A percentile compares a stretch with the other conserved stretches of the same genome.
Conservation (phyloP, 179 eudicot species). For the Spinacia oleracea region DNA sequence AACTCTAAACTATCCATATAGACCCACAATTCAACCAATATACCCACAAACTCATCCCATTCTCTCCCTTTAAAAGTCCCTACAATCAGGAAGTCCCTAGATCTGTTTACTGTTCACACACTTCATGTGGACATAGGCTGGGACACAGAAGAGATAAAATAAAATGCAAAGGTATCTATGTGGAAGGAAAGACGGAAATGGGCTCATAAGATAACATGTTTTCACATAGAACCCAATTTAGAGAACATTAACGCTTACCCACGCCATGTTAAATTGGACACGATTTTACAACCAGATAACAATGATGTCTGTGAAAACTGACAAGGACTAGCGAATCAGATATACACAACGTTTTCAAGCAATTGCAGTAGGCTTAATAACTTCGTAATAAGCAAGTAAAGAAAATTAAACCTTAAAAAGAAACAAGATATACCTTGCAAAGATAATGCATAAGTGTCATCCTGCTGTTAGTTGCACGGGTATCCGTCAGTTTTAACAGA, state of each 20-base stretch:
- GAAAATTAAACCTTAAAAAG: constrained; percentile 7
- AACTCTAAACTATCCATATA: no score
- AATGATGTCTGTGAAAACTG: background rate
- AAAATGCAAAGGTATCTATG: background rate
- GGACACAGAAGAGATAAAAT: no score
- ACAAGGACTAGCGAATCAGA: background rate
- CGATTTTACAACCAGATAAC: background rate
- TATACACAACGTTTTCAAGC: background rate
- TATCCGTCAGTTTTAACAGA: constrained; percentile 77
- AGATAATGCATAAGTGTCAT: constrained; percentile 92
- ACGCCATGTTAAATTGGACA: background rate
- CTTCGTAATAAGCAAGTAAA: constrained; percentile 1
- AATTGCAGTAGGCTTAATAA: background rate
- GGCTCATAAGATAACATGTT: background rate
- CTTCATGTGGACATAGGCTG: background rate
- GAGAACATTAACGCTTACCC: background rate
- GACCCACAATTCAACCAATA: no score
- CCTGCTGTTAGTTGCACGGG: constrained; percentile 74
- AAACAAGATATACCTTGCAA: constrained; percentile 58
- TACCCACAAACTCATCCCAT: background rate
- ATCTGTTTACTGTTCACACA: background rate
- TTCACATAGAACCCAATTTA: background rate
- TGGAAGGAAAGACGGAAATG: background rate
- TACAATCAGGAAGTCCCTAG: background rate
- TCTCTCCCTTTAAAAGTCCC: background rate